A percentile compares a stretch with the other conserved stretches of the same genome.
phyloP scores from a whole-genome alignment of 129 eudicot genomes.

The Oenanthe sinensis region DNA sequence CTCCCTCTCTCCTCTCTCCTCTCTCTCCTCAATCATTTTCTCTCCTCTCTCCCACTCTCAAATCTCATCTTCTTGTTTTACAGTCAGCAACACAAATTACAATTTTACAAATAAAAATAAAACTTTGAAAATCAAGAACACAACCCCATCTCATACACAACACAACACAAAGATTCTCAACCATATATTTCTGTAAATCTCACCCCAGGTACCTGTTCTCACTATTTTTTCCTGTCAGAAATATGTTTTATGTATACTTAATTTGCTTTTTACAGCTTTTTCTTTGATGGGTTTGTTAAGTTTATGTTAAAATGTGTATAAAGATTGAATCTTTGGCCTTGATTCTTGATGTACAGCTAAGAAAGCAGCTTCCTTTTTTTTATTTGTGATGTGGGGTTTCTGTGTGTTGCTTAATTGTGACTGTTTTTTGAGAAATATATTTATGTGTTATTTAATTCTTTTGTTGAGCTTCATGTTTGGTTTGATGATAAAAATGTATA shows the following conservation, averaged over 20 bases:
- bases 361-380: not conserved
- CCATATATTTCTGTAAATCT: constrained; percentile 8
- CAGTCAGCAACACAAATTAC: not conserved
- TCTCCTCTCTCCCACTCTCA: constrained; percentile 10
- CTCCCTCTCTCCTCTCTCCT: constrained; percentile 36
- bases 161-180: not conserved
- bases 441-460: not conserved
- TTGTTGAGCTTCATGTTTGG: not conserved
- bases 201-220: constrained; percentile 7
- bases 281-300: not conserved
- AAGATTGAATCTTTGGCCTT: not conserved
- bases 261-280: not conserved
- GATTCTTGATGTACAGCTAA: not conserved
- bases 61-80: constrained; percentile 9
- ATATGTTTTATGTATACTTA: not conserved
- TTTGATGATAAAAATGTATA: not conserved
- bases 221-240: not conserved
- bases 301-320: constrained; percentile 7
- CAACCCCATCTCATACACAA: constrained; percentile 10
- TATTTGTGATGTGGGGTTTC: not conserved
- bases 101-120: not conserved
- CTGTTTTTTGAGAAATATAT: not conserved
- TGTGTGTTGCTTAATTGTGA: not conserved
- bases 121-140: not conserved
- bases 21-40: constrained; percentile 26